phyloP scores from a whole-genome alignment of 257 asterid genomes.

The Petrea volubilis region DNA sequence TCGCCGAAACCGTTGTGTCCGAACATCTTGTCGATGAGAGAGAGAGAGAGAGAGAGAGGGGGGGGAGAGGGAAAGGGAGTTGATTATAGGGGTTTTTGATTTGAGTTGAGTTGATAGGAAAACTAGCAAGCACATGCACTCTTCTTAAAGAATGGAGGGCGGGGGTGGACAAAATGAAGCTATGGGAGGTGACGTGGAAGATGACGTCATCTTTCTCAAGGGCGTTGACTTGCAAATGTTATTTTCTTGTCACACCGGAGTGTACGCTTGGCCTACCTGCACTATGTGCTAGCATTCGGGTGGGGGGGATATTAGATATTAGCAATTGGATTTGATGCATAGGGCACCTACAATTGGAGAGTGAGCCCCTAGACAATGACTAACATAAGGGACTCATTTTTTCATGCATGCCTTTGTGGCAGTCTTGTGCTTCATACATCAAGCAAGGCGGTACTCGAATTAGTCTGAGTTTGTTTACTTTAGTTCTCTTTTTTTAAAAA shows the following conservation, averaged over 20 bases:
- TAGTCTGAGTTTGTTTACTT: too few relatives aligned
- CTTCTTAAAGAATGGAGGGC: conserved; percentile 75
- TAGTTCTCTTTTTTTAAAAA: too few relatives aligned
- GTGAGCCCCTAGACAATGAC: neutral
- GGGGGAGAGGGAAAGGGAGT: neutral
- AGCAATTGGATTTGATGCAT: neutral
- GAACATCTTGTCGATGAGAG: conserved; percentile 42
- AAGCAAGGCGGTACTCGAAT: too few relatives aligned
- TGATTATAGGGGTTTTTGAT: neutral
- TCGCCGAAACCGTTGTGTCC: conserved; percentile 40
- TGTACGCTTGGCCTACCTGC: conserved; percentile 29
- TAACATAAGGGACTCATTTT: too few relatives aligned
- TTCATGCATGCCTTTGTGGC: too few relatives aligned
- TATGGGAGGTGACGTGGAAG: conserved; percentile 61
- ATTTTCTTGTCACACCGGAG: conserved; percentile 19
- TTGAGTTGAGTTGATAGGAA: conserved; percentile 28
- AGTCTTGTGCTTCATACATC: too few relatives aligned
- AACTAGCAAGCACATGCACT: conserved; percentile 26
- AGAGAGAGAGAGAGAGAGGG: neutral
- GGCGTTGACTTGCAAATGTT: conserved; percentile 62
- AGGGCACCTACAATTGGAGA: neutral
- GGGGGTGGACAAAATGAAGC: conserved; percentile 41
- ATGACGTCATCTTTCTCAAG: conserved; percentile 46
- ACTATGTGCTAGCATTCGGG: neutral
- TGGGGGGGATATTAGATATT: neutral